Evolutionary conservation across 2,329 filamentous ascomycete genomes (phyloP), one percentile per base, ranked within the genome.

Genomic region (Fusarium hainanense): DNA sequence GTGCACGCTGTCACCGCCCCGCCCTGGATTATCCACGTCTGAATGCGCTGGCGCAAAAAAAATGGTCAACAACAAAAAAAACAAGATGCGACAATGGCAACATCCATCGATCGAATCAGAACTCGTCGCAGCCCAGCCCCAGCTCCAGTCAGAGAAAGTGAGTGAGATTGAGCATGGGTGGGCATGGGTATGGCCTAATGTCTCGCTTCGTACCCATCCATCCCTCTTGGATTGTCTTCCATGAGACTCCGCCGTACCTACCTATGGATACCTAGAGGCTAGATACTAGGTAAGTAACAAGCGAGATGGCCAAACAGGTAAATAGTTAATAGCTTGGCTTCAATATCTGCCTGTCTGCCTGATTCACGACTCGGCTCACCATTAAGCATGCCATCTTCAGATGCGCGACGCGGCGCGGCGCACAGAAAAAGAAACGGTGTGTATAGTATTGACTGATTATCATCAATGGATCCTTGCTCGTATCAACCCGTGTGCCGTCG

Each of bases 1-100:
- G 71, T 70, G 67, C 67, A 70, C 68, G 73, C 63, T 75, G 73
- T 75, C 73, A 75, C 73, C 73, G 72, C 72, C 68, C 73, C 73
- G 71, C 71, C 66, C 61, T 61, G 21, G 32, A 51, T 61, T 65
- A 72, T 68, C 72, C 72, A 75, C 65, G 72, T 74, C 63, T 64
- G 66, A 60, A 75, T 75, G 73, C 71, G 73, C 73, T 71, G 68
- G 68, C 68, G 68, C 68, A 52, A 71, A 75, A 72, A 72, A 70
- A 69, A 62, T 57, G 67, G 72, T 73, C 70, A 72, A 74, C 70
- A 75, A 72, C 66, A 68, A 63, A 37, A 21, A 69, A 67, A 74
- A 66, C 61, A 69, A 70, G 70, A 75, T 73, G 73, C 73, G 70
- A 75, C 71, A 70, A 57, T 52, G 54, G 61, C 63, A 70, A 61